A percentile compares a stretch with the other conserved stretches of the same genome.
phyloP scores from a whole-genome alignment of 1,284 basidiomycete genomes.

The Apiotrichum akiyoshidainum region DNA sequence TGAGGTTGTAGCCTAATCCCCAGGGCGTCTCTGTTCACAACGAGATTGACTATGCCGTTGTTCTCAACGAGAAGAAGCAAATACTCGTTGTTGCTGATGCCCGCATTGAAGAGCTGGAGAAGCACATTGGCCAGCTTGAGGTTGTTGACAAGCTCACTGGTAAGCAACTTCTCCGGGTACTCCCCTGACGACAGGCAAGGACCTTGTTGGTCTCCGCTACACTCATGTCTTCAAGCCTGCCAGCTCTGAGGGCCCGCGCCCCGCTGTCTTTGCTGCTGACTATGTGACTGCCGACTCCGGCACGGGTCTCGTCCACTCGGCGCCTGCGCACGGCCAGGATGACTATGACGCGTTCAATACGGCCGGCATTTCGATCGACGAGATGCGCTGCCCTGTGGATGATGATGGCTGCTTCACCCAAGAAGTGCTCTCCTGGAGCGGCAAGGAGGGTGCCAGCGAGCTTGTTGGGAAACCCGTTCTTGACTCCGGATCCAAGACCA shows the following conservation, averaged over 20 bases:
- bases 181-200: slow-evolving; percentile 54
- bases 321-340: slow-evolving; percentile 90
- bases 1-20: neutral
- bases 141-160: slow-evolving; percentile 59
- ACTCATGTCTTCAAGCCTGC: slow-evolving; percentile 62
- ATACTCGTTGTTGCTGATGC: slow-evolving; percentile 69
- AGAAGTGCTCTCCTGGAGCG: slow-evolving; percentile 58
- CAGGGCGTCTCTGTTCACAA: slow-evolving; percentile 82
- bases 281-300: slow-evolving; percentile 86
- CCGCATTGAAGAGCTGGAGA: slow-evolving; percentile 58
- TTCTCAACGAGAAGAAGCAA: slow-evolving; percentile 50
- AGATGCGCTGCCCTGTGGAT: slow-evolving; percentile 71
- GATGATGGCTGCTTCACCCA: slow-evolving; percentile 69
- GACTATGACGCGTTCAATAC: slow-evolving; percentile 74
- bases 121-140: slow-evolving; percentile 58
- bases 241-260: slow-evolving; percentile 56
- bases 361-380: slow-evolving; percentile 38
- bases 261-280: slow-evolving; percentile 51
- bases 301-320: slow-evolving; percentile 95
- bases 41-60: slow-evolving; percentile 68
- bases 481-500: slow-evolving; percentile 63
- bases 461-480: slow-evolving; percentile 69
- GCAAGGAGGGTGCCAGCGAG: slow-evolving; percentile 39
- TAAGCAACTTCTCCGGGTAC: slow-evolving; percentile 23
- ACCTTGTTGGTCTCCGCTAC: slow-evolving; percentile 67